A percentile compares a stretch with the other conserved stretches of the same genome.
Evolutionary conservation across 2,329 filamentous ascomycete species (phyloP).

Genomic region (Orbilia oligospora): DNA sequence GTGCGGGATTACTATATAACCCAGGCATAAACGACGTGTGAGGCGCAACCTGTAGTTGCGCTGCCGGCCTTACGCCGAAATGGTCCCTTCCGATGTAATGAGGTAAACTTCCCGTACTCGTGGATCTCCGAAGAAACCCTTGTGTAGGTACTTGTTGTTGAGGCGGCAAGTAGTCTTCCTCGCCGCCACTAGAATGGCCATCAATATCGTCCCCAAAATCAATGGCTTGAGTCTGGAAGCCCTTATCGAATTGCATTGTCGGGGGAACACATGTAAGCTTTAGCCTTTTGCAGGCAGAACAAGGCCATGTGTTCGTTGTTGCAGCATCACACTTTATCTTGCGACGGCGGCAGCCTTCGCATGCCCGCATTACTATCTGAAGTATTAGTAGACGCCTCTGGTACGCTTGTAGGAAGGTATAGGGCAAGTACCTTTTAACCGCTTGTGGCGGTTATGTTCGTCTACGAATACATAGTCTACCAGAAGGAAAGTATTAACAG

Average conservation of each 20-base stretch:
- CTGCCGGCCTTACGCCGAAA: conserved; percentile 49
- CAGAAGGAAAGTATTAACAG: conserved; percentile 11
- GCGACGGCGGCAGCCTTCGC: conserved; percentile 91
- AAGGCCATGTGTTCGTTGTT: conserved; percentile 97
- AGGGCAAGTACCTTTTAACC: conserved; percentile 80
- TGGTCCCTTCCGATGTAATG: conserved; percentile 54
- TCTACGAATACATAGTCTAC: conserved; percentile 98
- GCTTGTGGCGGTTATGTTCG: conserved; percentile 97
- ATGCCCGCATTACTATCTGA: conserved; percentile 88
- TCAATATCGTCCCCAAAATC: conserved; percentile 67
- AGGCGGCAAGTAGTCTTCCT: conserved; percentile 66
- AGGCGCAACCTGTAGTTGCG: conserved; percentile 54
- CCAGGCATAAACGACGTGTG: conserved; percentile 55
- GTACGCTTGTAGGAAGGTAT: neutral
- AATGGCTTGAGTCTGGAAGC: conserved; percentile 67
- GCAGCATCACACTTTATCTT: conserved; percentile 99
- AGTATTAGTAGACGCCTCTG: conserved; percentile 1
- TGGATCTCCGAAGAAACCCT: conserved; percentile 60
- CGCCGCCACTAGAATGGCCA: conserved; percentile 65
- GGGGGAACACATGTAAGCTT: conserved; percentile 95
- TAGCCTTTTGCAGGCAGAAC: conserved; percentile 89
- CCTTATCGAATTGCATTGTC: conserved; percentile 81
- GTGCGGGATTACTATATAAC: conserved; percentile 32
- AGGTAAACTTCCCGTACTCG: conserved; percentile 57
- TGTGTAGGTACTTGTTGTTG: conserved; percentile 59